Evolutionary conservation across 1,284 basidiomycete genomes (phyloP).

Genomic region (Vanrija sp.): DNA sequence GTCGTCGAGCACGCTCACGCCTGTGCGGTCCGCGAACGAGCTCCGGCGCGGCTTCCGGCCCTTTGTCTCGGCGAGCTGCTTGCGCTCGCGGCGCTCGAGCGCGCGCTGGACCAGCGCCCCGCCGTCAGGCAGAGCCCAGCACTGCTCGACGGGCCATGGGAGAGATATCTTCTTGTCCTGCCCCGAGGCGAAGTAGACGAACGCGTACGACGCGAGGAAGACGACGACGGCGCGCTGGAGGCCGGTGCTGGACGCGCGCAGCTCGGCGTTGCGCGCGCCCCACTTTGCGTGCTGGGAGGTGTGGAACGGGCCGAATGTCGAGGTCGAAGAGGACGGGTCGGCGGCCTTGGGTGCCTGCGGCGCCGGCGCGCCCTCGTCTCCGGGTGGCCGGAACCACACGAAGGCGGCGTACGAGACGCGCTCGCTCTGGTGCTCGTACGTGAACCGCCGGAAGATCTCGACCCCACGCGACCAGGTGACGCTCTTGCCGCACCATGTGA

Average conservation of each 20-base stretch:
- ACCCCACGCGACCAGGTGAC: constrained; percentile 68
- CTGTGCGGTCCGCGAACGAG: constrained; percentile 25
- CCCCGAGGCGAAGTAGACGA: constrained; percentile 69
- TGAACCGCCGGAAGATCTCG: constrained; percentile 68
- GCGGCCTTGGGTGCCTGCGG: constrained; percentile 24
- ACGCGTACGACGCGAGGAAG: constrained; percentile 69
- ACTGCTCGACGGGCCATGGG: constrained; percentile 71
- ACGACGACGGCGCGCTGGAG: constrained; percentile 63
- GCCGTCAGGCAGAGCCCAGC: constrained; percentile 62
- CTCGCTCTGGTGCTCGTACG: constrained; percentile 65
- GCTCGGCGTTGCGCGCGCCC: neutral
- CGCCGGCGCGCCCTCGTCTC: no score
- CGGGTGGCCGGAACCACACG: constrained; percentile 45
- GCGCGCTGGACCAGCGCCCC: constrained; percentile 61
- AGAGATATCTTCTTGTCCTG: constrained; percentile 71
- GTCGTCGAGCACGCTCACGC: constrained; percentile 51
- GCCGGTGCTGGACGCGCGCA: neutral
- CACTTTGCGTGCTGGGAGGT: constrained; percentile 20
- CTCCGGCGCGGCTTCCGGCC: constrained; percentile 4
- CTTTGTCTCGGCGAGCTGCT: neutral
- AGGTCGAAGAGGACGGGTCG: neutral
- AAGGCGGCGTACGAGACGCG: constrained; percentile 71
- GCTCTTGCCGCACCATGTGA: constrained; percentile 67
- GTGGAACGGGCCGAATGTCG: constrained; percentile 48
- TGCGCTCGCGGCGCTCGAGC: constrained; percentile 29